Conservation (phyloP, 805 yeast genomes). For the Barnettozyma botsteinii region DNA sequence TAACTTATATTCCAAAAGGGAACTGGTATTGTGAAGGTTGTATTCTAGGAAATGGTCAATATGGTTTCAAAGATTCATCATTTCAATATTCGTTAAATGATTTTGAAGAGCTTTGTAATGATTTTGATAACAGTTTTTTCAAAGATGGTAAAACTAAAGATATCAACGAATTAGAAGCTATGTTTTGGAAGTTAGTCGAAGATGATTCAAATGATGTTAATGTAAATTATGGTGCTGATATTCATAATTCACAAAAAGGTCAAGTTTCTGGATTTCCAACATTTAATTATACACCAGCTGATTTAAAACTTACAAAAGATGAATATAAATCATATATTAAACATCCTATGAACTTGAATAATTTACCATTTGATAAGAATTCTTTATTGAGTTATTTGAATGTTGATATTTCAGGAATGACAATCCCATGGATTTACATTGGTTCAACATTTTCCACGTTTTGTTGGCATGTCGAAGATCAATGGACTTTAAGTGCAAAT, state of each 20-base stretch:
- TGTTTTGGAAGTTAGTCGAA: conserved; percentile 60
- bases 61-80: conserved; percentile 75
- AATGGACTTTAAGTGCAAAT: conserved; percentile 84
- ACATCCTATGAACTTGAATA: conserved; percentile 74
- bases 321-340: conserved; percentile 34
- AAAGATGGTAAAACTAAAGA: conserved; percentile 25
- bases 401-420: conserved; percentile 82
- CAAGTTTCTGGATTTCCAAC: conserved; percentile 76
- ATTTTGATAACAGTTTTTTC: conserved; percentile 43
- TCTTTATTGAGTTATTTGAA: conserved; percentile 64
- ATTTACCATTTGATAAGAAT: conserved; percentile 62
- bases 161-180: conserved; percentile 46
- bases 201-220: conserved; percentile 42
- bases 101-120: conserved; percentile 51
- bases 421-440: conserved; percentile 90
- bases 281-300: conserved; percentile 27
- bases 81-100: conserved; percentile 49
- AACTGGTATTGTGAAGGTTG: conserved; percentile 83
- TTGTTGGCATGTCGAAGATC: conserved; percentile 97
- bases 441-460: conserved; percentile 88
- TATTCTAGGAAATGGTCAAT: conserved; percentile 80
- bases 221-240: conserved; percentile 82
- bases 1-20: conserved; percentile 46
- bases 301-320: conserved; percentile 13
- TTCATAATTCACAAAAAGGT: conserved; percentile 59